Percentiles rank a stretch among this genome's conserved stretches.
Evolutionary conservation across 306 rosid genomes (phyloP).

Genomic region (Herpetospermum pedunculosum): DNA sequence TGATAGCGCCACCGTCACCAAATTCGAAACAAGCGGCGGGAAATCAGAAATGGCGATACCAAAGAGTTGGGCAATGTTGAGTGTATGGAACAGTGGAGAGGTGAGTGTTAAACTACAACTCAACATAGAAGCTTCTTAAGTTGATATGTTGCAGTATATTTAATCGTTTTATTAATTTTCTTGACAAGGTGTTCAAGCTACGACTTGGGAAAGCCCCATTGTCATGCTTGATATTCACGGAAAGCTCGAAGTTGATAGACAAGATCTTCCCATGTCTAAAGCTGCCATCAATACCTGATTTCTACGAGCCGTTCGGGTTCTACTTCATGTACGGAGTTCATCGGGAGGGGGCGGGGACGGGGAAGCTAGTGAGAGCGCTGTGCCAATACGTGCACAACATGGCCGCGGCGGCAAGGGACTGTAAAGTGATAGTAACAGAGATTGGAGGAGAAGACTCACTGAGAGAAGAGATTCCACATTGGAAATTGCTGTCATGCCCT

Average conservation of each 20-base stretch:
- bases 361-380: slow-evolving; percentile 53
- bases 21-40: slow-evolving; percentile 25
- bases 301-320: slow-evolving; percentile 77
- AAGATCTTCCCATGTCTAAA: slow-evolving; percentile 77
- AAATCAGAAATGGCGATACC: slow-evolving; percentile 17
- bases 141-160: neutral
- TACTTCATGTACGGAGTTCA: slow-evolving; percentile 80
- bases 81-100: slow-evolving; percentile 88
- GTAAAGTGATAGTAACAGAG: slow-evolving; percentile 71
- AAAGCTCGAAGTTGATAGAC: slow-evolving; percentile 52
- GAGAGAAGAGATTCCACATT: slow-evolving; percentile 69
- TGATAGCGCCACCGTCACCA: neutral
- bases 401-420: slow-evolving; percentile 36
- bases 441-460: slow-evolving; percentile 52
- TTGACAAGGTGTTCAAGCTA: slow-evolving; percentile 33
- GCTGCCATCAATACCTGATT: slow-evolving; percentile 56
- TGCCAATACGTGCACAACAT: slow-evolving; percentile 75
- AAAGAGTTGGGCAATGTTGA: slow-evolving; percentile 72
- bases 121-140: neutral
- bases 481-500: slow-evolving; percentile 66
- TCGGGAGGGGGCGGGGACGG: slow-evolving; percentile 54
- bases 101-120: neutral
- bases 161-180: neutral
- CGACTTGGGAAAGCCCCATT: slow-evolving; percentile 67
- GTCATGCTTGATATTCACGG: slow-evolving; percentile 49